Conservation (phyloP, 352 stramenopile genomes). For the Nothophytophthora sp. region DNA sequence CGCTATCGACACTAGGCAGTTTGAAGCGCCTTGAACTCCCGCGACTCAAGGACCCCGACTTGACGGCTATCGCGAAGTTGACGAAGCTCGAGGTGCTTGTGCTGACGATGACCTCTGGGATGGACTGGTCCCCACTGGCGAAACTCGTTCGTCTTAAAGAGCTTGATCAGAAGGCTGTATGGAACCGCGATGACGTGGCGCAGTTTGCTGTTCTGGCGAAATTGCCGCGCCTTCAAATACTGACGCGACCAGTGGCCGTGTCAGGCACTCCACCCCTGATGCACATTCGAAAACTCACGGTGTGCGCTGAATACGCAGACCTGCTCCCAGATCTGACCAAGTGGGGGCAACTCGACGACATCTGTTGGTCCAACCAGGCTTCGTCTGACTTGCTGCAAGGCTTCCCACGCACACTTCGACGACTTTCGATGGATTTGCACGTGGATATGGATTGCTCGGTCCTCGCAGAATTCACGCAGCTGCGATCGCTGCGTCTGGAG, state of each 20-base stretch:
- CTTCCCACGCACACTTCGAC: background rate
- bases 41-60: background rate
- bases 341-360: background rate
- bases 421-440: background rate
- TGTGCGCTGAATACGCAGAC: background rate
- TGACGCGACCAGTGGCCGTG: background rate
- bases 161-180: background rate
- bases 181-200: too few relatives aligned
- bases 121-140: background rate
- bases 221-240: background rate
- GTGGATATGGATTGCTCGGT: background rate
- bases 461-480: background rate
- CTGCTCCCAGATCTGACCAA: background rate
- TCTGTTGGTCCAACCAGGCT: background rate
- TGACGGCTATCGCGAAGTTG: background rate
- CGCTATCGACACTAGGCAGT: too few relatives aligned
- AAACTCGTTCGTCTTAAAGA: background rate
- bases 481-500: background rate
- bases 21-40: background rate
- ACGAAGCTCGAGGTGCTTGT: background rate
- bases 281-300: background rate
- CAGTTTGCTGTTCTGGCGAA: too few relatives aligned
- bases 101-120: background rate
- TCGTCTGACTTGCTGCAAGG: background rate
- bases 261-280: background rate